phyloP scores from a whole-genome alignment of 768 basidiomycete genomes.

The Boletus pseudopeckii region DNA sequence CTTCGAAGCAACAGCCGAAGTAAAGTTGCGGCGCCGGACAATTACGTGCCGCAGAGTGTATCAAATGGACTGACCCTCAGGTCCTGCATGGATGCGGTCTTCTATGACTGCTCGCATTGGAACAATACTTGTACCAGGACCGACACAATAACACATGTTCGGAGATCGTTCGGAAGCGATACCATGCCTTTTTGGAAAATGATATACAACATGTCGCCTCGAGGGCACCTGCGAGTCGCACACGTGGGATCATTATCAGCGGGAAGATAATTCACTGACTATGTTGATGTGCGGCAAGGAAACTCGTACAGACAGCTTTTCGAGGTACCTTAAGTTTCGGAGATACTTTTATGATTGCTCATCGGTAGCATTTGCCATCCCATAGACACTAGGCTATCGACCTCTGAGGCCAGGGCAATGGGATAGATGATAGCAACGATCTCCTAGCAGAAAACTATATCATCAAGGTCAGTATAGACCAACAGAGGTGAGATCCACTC shows the following conservation, averaged over 20 bases:
- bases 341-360: conserved; percentile 88
- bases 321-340: conserved; percentile 72
- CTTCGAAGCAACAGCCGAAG: conserved; percentile 76
- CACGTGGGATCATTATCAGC: not conserved
- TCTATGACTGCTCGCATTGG: conserved; percentile 88
- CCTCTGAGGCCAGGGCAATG: conserved; percentile 56
- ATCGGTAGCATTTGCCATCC: conserved; percentile 66
- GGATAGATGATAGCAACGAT: conserved; percentile 80
- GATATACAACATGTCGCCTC: conserved; percentile 62
- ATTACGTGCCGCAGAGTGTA: not conserved
- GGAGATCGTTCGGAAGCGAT: conserved; percentile 45
- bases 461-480: not conserved
- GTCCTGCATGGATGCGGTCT: conserved; percentile 59
- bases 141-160: conserved; percentile 81
- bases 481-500: conserved; percentile 20
- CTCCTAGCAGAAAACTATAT: conserved; percentile 71
- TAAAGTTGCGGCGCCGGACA: conserved; percentile 71
- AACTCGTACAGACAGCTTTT: conserved; percentile 80
- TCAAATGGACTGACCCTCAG: conserved; percentile 41
- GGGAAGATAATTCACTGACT: conserved; percentile 41
- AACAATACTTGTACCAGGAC: conserved; percentile 93
- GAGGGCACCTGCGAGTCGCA: not conserved
- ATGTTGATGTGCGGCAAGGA: conserved; percentile 56
- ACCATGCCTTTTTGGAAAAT: conserved; percentile 64
- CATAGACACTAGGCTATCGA: conserved; percentile 60